phyloP scores from a whole-genome alignment of 1,284 basidiomycete genomes.

The Ceratobasidium sp. region DNA sequence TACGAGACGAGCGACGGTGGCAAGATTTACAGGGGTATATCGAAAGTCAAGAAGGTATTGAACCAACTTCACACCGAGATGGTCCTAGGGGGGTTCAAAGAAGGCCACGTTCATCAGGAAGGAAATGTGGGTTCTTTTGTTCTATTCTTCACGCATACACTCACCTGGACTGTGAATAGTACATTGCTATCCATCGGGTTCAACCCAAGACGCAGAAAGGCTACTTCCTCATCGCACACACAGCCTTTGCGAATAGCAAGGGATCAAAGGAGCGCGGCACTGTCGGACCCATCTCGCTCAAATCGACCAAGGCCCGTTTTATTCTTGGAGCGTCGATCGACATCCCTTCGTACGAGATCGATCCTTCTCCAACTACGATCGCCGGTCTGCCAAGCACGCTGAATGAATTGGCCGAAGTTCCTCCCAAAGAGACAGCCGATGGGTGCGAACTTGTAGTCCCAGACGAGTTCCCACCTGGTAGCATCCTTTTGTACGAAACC shows the following conservation, averaged over 20 bases:
- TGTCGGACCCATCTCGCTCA: conserved; percentile 86
- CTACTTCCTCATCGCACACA: conserved; percentile 88
- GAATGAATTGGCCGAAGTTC: conserved; percentile 64
- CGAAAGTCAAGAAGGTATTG: conserved; percentile 78
- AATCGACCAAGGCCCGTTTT: conserved; percentile 77
- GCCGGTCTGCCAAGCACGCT: conserved; percentile 77
- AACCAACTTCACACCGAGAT: conserved; percentile 91
- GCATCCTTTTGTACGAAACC: conserved; percentile 88
- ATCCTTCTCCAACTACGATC: conserved; percentile 64
- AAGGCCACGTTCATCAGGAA: conserved; percentile 95
- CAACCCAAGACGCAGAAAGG: conserved; percentile 91
- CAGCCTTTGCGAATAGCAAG: conserved; percentile 72
- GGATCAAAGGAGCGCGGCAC: conserved; percentile 76
- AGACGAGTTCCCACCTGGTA: conserved; percentile 87
- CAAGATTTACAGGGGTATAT: conserved; percentile 71
- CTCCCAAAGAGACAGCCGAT: conserved; percentile 64
- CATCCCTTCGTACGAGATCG: conserved; percentile 66
- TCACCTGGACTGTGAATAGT: conserved; percentile 56
- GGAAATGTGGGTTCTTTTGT: conserved; percentile 70
- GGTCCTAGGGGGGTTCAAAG: conserved; percentile 78
- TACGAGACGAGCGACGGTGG: conserved; percentile 69
- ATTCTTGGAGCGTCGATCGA: conserved; percentile 79
- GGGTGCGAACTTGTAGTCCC: conserved; percentile 79
- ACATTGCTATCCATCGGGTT: conserved; percentile 89
- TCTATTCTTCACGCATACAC: neutral